Conservation (phyloP, 768 basidiomycete species). For the Daedaleopsis nitida region DNA sequence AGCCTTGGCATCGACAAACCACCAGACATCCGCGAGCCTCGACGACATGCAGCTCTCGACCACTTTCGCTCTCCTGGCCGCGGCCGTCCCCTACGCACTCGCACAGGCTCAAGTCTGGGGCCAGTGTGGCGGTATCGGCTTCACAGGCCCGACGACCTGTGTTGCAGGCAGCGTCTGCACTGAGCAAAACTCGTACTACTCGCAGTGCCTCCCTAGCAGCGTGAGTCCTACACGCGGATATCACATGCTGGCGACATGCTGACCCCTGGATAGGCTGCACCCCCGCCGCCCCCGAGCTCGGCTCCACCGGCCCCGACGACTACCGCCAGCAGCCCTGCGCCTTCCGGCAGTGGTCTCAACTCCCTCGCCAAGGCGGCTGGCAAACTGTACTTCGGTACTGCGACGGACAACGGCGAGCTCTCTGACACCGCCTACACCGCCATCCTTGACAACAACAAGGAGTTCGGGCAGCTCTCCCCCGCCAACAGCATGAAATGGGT, state of each 20-base stretch:
- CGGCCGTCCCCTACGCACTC: slow-evolving; percentile 25
- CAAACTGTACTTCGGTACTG: slow-evolving; percentile 52
- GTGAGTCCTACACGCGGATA: slow-evolving; percentile 19
- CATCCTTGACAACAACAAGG: slow-evolving; percentile 38
- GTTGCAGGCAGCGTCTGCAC: slow-evolving; percentile 42
- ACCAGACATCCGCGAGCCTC: background rate
- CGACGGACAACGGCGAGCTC: slow-evolving; percentile 50
- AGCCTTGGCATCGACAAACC: slow-evolving; percentile 13
- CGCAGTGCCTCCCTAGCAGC: slow-evolving; percentile 42
- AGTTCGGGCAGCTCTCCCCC: slow-evolving; percentile 51
- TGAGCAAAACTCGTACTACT: slow-evolving; percentile 43
- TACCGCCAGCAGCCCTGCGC: slow-evolving; percentile 5
- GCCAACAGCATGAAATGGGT: slow-evolving; percentile 64
- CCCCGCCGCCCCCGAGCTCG: background rate
- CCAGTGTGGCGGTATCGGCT: slow-evolving; percentile 41
- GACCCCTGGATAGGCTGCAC: background rate
- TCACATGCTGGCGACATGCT: too few species aligned
- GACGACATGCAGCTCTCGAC: slow-evolving; percentile 25
- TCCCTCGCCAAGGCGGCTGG: slow-evolving; percentile 43
- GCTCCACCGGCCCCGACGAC: slow-evolving; percentile 7
- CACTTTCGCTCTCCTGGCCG: slow-evolving; percentile 32
- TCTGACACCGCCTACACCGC: slow-evolving; percentile 44
- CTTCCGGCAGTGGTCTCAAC: slow-evolving; percentile 28
- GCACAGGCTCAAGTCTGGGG: slow-evolving; percentile 31
- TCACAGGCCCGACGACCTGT: slow-evolving; percentile 40